These are phyloP conservation scores for Wickerhamiella galacta DNA, from an alignment of 805 yeast genomes.

Conservation along the genomic window DNA sequence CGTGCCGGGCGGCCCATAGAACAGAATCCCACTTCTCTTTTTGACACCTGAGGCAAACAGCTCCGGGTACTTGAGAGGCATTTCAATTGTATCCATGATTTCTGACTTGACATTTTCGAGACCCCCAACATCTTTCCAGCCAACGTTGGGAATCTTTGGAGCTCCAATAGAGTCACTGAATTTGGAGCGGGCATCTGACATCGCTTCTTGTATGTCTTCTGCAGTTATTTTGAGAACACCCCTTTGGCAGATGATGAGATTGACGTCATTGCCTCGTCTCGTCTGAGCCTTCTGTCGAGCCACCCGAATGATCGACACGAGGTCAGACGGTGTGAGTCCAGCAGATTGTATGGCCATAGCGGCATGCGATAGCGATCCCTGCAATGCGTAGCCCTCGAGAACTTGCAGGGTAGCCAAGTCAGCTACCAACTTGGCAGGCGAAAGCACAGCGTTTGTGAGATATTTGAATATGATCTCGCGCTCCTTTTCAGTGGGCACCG, in stretches of 20 bases:
- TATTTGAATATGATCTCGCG: constrained; percentile 44
- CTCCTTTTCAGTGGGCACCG: constrained; percentile 68
- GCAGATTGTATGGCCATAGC: constrained; percentile 74
- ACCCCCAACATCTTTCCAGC: constrained; percentile 97
- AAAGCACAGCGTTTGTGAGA: constrained; percentile 17
- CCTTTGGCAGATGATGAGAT: constrained; percentile 31
- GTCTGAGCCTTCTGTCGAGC: constrained; percentile 44
- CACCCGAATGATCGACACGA: constrained; percentile 48
- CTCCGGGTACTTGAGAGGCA: constrained; percentile 89
- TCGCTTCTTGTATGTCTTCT: constrained; percentile 49
- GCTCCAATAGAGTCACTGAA: constrained; percentile 94
- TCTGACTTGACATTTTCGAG: constrained; percentile 79
- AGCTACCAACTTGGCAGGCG: constrained; percentile 5
- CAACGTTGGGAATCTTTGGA: constrained; percentile 84
- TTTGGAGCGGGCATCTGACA: constrained; percentile 66
- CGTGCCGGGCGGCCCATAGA: constrained; percentile 98
- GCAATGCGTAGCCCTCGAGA: constrained; percentile 16
- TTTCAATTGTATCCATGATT: constrained; percentile 85
- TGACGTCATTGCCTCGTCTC: constrained; percentile 26
- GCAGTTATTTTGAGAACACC: constrained; percentile 40
- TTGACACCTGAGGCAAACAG: constrained; percentile 76
- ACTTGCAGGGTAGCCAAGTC: constrained; percentile 3
- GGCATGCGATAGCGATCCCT: constrained; percentile 37
- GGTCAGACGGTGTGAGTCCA: constrained; percentile 76
- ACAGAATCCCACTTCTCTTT: constrained; percentile 82